Conservation (phyloP, 2,329 filamentous ascomycete genomes). For the Aspergillus floridensis region DNA sequence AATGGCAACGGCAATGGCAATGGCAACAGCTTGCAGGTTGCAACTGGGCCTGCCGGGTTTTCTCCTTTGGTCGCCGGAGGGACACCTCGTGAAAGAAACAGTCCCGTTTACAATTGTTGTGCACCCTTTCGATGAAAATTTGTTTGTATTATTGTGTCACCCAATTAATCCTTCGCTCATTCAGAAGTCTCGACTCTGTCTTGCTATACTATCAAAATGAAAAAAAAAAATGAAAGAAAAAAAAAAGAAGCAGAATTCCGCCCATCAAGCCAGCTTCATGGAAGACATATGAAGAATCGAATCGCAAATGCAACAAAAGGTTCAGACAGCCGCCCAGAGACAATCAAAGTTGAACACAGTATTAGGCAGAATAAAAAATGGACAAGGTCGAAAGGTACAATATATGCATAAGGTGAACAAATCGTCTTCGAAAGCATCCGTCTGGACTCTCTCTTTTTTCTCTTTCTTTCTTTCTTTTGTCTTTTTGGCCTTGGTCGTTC, state of each 20-base stretch:
- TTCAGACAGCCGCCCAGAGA: conserved; percentile 17
- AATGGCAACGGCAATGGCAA: no score
- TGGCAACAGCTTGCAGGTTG: no score
- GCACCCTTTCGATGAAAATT: neutral
- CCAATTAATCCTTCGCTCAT: neutral
- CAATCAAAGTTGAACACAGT: neutral
- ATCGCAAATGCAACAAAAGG: conserved; percentile 10
- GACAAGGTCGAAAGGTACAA: conserved; percentile 5
- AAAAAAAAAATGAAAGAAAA: neutral
- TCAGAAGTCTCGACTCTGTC: neutral
- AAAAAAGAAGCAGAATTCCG: neutral
- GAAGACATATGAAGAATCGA: conserved; percentile 1
- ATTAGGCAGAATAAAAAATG: conserved; percentile 9
- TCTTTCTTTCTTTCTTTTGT: neutral
- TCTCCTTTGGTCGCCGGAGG: no score
- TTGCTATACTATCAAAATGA: neutral
- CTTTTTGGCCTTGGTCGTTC: neutral
- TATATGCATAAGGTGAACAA: conserved; percentile 3
- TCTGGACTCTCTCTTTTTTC: neutral
- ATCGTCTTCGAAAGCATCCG: neutral
- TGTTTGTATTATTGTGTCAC: neutral
- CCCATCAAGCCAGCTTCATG: conserved; percentile 8
- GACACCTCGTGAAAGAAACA: no score
- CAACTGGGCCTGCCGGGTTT: no score
- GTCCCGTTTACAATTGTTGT: no score